phyloP scores from a whole-genome alignment of 495 filamentous ascomycete species.

The Aspergillus carlsbadensis region DNA sequence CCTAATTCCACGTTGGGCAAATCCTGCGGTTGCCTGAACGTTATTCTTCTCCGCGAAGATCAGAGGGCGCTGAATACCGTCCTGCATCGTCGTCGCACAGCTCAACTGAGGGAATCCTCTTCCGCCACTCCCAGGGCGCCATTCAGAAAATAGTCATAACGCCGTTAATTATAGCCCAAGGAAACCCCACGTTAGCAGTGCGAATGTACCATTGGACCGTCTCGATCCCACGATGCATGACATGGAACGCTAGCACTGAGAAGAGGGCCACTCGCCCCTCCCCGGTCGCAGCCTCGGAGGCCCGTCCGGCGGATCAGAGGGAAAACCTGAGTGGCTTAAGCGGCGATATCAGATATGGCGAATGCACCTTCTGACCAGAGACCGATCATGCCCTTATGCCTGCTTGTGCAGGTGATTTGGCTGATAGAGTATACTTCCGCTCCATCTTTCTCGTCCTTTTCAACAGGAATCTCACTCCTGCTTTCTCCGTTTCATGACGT shows the following conservation, averaged over 20 bases:
- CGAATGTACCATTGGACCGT: slow-evolving; percentile 3
- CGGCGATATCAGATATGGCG: slow-evolving; percentile 1
- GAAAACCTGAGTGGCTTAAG: slow-evolving; percentile 1
- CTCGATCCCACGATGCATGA: slow-evolving; percentile 11
- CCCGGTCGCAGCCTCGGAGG: slow-evolving; percentile 10
- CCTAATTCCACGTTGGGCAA: neutral
- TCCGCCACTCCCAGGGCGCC: neutral
- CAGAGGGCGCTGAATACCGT: neutral
- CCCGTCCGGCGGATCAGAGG: neutral
- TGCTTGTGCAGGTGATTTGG: neutral
- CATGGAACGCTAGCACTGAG: slow-evolving; percentile 1
- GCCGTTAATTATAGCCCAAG: slow-evolving; percentile 7
- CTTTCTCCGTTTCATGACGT: slow-evolving; percentile 13
- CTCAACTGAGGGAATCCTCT: neutral
- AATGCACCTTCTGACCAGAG: neutral
- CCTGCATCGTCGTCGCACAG: neutral
- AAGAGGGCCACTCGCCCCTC: neutral
- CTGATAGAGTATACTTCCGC: neutral
- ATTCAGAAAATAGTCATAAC: neutral
- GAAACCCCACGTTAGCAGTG: slow-evolving; percentile 12
- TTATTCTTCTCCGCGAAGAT: neutral
- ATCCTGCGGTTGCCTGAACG: neutral
- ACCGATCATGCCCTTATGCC: neutral
- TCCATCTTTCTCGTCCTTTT: neutral
- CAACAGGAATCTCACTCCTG: neutral